phyloP scores from a whole-genome alignment of 805 yeast genomes.

The Hanseniaspora nectarophila region DNA sequence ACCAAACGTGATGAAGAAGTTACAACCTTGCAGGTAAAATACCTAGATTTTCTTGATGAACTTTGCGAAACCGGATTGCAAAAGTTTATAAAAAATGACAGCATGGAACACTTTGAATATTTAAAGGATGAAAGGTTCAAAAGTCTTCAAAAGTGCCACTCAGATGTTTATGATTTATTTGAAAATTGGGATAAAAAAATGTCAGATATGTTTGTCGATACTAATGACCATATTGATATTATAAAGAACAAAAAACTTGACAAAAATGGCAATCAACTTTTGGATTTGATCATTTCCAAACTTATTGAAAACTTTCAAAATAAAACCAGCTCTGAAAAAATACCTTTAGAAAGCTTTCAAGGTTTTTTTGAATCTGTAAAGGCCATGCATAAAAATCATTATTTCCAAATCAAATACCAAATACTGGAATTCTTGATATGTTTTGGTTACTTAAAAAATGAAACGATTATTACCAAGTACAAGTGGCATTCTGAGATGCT shows the following conservation, averaged over 20 bases:
- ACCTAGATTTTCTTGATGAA: neutral
- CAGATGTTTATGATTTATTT: constrained; percentile 29
- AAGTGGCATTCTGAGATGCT: constrained; percentile 32
- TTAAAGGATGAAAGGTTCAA: neutral
- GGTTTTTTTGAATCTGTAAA: constrained; percentile 26
- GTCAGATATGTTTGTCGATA: constrained; percentile 24
- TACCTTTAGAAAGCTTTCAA: constrained; percentile 18
- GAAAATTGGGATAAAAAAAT: constrained; percentile 30
- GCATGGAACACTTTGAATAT: constrained; percentile 2
- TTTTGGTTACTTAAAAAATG: constrained; percentile 11
- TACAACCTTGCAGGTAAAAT: neutral
- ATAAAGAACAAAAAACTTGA: constrained; percentile 22
- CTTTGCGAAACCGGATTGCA: neutral
- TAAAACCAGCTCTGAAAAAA: constrained; percentile 15
- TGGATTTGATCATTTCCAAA: neutral
- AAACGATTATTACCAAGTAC: constrained; percentile 28
- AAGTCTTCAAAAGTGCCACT: constrained; percentile 13
- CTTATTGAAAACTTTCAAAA: constrained; percentile 23
- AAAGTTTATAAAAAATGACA: neutral
- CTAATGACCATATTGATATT: constrained; percentile 11
- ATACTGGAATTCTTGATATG: constrained; percentile 24
- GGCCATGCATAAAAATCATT: constrained; percentile 23
- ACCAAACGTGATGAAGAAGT: neutral
- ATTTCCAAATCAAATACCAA: constrained; percentile 30
- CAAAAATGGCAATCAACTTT: neutral